Base-by-base conservation (phyloP, 805 yeast species). In the Wickerhamomyces kurtzmanii region DNA sequence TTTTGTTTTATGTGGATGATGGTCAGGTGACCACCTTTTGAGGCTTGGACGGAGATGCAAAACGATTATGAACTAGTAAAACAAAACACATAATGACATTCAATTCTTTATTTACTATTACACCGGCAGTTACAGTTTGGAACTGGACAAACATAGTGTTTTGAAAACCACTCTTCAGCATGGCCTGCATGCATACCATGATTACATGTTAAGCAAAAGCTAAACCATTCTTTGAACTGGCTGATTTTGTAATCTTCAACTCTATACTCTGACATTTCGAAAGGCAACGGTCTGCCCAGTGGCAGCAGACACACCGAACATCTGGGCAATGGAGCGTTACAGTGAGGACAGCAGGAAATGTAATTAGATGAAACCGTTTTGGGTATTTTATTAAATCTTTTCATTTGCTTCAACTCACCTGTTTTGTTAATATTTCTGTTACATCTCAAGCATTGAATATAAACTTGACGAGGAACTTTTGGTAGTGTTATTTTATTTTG, bases 161-260 rank as follows among this genome's bases (percentile, higher is more conserved):
- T 78, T 15, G 78, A 68, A 50, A 89, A 89, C 98, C 98, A 89
- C 44, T 87, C 93, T 37, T 83, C 86, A 0, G 96, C 96, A 50
- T 89, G 98, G 4, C 81, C 86, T 0, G 94, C 86, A 55, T 89
- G 98, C 71, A 77, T 77, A 1, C 96, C 94, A 44, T 89, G 98
- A 47, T 81, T 84, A 49, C 98, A 89, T 19, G 77, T 71, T 38
- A 89, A 55, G 45, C 98, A 89, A 54, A 85, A 85, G 40, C 91
- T 83, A 40, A 89, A 86, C 94, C 95, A 85, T 37, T 80, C 79
- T 33, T 74, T 68, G 48, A 81, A 71, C 33, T 44, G 43, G 15
- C 39, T 32, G 4, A 38, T 16, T 17, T 31, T 40, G 14, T 34
- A 43, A n/a, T 45, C 46, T 35, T 58, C 32, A 32, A 39, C 1